A percentile compares a stretch with the other conserved stretches of the same genome.
Conservation (phyloP, 208 protist genomes). For the Acanthamoeba polyphaga region DNA sequence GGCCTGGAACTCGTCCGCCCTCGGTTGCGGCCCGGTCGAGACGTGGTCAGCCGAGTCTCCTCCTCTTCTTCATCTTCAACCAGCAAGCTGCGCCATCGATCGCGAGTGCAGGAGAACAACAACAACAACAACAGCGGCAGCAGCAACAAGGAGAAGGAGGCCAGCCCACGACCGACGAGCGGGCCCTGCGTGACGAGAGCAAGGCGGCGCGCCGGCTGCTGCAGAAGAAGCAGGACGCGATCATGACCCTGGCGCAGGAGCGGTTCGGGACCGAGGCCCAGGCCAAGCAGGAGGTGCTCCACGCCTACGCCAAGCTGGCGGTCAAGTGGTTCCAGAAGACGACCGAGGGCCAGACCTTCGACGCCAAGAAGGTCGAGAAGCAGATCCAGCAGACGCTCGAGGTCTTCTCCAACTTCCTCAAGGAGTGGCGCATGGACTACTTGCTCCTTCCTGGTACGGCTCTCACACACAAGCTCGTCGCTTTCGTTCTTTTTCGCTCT, state of each 20-base stretch:
- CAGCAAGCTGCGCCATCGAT: conserved; percentile 18
- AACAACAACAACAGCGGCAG: background rate
- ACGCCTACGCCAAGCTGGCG: conserved; percentile 68
- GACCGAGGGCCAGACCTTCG: conserved; percentile 57
- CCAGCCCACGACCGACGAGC: conserved; percentile 8
- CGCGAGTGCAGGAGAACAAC: background rate
- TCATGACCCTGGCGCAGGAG: conserved; percentile 57
- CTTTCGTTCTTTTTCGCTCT: background rate
- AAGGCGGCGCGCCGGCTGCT: conserved; percentile 54
- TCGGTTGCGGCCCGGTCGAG: background rate
- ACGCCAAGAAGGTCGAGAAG: conserved; percentile 76
- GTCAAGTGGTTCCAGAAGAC: conserved; percentile 74
- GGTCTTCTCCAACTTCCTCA: conserved; percentile 73
- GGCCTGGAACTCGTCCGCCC: conserved; percentile 13
- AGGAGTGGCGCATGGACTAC: conserved; percentile 75
- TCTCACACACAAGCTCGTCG: background rate
- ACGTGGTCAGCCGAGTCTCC: background rate
- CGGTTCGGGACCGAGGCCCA: conserved; percentile 39
- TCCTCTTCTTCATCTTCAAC: background rate
- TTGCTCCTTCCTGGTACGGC: conserved; percentile 55
- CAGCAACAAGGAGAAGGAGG: conserved; percentile 46
- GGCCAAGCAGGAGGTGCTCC: conserved; percentile 47
- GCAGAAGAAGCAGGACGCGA: conserved; percentile 61
- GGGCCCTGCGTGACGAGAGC: background rate
- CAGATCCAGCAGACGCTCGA: conserved; percentile 75